phyloP scores from a whole-genome alignment of 495 filamentous ascomycete genomes.

The Friedmanniomyces simplex region DNA sequence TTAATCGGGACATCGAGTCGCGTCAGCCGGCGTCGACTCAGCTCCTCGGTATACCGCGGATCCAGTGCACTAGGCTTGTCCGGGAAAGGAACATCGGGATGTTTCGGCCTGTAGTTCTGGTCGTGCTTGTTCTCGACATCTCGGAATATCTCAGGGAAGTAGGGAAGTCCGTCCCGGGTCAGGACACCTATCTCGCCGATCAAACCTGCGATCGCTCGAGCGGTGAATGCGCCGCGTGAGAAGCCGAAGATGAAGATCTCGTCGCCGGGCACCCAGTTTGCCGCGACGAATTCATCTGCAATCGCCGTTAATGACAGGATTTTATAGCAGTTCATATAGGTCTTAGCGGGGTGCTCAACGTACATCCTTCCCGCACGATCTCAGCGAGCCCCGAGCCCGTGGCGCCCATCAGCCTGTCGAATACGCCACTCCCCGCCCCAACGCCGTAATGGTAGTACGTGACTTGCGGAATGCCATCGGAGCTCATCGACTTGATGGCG shows the following conservation, averaged over 20 bases:
- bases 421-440: conserved; percentile 23
- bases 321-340: background rate
- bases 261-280: conserved; percentile 57
- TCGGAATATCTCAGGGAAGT: conserved; percentile 53
- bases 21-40: conserved; percentile 30
- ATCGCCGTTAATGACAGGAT: background rate
- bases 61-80: conserved; percentile 44
- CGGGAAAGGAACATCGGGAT: conserved; percentile 47
- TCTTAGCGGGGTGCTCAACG: background rate
- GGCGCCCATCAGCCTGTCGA: conserved; percentile 26
- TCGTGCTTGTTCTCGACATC: conserved; percentile 51
- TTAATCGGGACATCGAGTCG: conserved; percentile 28
- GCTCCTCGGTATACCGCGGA: conserved; percentile 28
- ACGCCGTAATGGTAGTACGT: conserved; percentile 34
- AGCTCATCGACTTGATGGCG: conserved; percentile 30
- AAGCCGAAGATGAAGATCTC: conserved; percentile 64
- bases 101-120: conserved; percentile 41
- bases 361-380: conserved; percentile 52
- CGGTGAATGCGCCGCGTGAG: conserved; percentile 64
- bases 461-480: conserved; percentile 33
- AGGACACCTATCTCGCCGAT: conserved; percentile 53
- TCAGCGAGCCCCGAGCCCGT: conserved; percentile 33
- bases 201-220: conserved; percentile 52
- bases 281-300: conserved; percentile 47
- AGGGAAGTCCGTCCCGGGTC: conserved; percentile 52